Base-by-base conservation (phyloP, 2,329 filamentous ascomycete genomes). In the Calonectria crousiana region DNA sequence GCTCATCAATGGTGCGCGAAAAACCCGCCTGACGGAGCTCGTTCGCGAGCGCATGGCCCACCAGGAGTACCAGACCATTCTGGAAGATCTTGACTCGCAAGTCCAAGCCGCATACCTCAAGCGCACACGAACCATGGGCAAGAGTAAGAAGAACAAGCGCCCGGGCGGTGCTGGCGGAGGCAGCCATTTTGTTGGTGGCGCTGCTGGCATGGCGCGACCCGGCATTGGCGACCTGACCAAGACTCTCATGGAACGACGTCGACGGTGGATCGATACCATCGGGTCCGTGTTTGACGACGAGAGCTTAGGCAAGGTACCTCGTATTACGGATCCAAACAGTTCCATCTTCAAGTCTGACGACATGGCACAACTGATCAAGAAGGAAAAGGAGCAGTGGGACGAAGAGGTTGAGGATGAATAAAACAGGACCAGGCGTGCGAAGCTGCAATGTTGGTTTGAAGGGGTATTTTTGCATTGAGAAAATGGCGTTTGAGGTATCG, bases 61-160 rank as follows among this genome's bases (percentile, higher is more conserved):
- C 86, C 97, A 99, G 83, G 97, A 99, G 84, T 99, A 98, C 87
- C 94, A 93, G 84, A 98, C 95, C 71, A 99, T 99, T 79, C 93
- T 97, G 66, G 97, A 99, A 83, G 97, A 99, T 83, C 92, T 99
- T 28, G 97, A 99, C 87, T 92, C 93, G 52, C 97, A 98, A 83
- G 95, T 98, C 52, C 96, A 98, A 82, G 93, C 95, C 67, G 96
- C 97, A 4, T 99, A 98, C 82, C 92, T 98, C 56, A 99, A 99
- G 87, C 94, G 97, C 30, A 98, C 96, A 34, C 93, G 97, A 60
- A 98, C 95, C 0, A 93, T 98, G 86, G 95, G 96, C 83, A 97
- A 98, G 87, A 95, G 92, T 84, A 97, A 97, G 85, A 98, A 98
- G 86, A 93, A 95, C 72, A 96, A 97, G 83, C 88, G 93, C 6